Percentiles rank a stretch among this genome's conserved stretches.
Evolutionary conservation across 2,329 filamentous ascomycete genomes (phyloP).

Genomic region (Colletotrichum sp.): DNA sequence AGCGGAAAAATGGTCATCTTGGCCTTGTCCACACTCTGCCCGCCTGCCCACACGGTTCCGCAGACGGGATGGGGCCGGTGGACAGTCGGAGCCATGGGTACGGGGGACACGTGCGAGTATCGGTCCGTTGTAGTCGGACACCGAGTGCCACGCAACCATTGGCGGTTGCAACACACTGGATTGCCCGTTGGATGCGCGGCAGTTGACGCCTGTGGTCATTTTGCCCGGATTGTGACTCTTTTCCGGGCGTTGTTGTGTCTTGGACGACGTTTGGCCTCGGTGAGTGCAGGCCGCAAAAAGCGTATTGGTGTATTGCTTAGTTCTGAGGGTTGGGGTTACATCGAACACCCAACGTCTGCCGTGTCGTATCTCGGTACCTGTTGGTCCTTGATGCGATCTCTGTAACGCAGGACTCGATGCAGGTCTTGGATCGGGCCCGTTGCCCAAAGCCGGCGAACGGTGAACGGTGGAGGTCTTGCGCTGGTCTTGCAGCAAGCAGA

Average conservation of each 20-base stretch:
- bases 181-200: not conserved
- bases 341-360: not conserved
- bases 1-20: not conserved
- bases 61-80: not conserved
- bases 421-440: conserved; percentile 18
- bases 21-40: not conserved
- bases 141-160: not conserved
- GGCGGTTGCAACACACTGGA: not conserved
- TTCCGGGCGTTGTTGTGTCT: not conserved
- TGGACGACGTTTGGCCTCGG: not conserved
- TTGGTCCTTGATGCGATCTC: not conserved
- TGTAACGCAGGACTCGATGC: conserved; percentile 4
- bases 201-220: not conserved
- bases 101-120: not conserved
- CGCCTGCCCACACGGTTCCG: not conserved
- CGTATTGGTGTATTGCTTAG: not conserved
- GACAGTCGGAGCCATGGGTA: not conserved
- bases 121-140: conserved; percentile 1
- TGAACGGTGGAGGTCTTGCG: conserved; percentile 3
- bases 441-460: conserved; percentile 1
- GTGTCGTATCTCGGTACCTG: not conserved
- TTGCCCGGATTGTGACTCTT: not conserved
- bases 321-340: conserved; percentile 13
- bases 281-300: not conserved
- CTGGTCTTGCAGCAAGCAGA: conserved; percentile 11